Base-by-base conservation (phyloP, 768 basidiomycete species). In the Phylloporus sp. region DNA sequence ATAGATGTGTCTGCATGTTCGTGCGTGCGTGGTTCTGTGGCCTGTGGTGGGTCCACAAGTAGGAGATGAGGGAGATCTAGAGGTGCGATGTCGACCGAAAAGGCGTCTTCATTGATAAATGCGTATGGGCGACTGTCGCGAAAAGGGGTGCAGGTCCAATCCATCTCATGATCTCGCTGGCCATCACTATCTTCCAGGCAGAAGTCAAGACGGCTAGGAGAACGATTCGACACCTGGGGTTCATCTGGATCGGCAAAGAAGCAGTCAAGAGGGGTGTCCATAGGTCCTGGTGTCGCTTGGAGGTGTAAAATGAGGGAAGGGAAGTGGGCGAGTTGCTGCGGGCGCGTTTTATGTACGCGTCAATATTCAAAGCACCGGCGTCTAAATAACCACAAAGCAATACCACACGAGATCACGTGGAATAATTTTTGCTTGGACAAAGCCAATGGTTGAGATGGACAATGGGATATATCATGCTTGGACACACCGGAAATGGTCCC, bases 121-220 rank as follows among this genome's bases (percentile, higher is more conserved):
- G 51, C 28, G 13, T 44, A 47, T 11, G 50, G 29, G 16, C 12
- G 34, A 18, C 42, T 22, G 24, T 47, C 52, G 13, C 13, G 29
- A 47, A 45, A 53, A 41, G 48, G 15, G 15, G 35, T 28, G 20
- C 27, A 45, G n/a, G 43, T 47, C 62, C 57, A 63, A 9, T 57
- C 53, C 43, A 54, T 55, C 18, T 22, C 45, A 20, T 52, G 20
- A n/a, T 26, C 45, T 20, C 44, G 54, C 35, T 45, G 27, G 34
- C 36, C 23, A n/a, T 46, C 49, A 9, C 7, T 18, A 11, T 32
- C 47, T 11, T 54, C 45, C 28, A 53, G 18, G 46, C 65, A 62
- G 34, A 79, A 79, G 42, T 76, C 76, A 8, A 80, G 70, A 40
- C 76, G 77, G 55, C 76, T 82, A 26, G 70, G 68, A 45, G 79